Evolutionary conservation across 1,139 yeast genomes (phyloP).

Genomic region (Debaryomyces psychrophilus): DNA sequence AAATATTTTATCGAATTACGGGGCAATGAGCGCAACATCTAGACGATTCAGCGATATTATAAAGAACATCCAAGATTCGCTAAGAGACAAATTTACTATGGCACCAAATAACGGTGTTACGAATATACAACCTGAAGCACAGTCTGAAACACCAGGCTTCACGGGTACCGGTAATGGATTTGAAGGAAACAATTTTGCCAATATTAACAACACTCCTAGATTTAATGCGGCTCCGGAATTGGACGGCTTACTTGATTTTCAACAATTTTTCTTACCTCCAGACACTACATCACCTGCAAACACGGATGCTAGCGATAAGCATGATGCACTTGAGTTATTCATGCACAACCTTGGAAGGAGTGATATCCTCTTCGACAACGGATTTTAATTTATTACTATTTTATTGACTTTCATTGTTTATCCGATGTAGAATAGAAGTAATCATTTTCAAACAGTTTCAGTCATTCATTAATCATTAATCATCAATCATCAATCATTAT

Average conservation of each 20-base stretch:
- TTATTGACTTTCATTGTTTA: neutral
- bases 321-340: constrained; percentile 21
- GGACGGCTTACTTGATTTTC: constrained; percentile 24
- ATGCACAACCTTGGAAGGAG: constrained; percentile 26
- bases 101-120: neutral
- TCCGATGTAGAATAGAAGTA: no score
- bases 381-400: neutral
- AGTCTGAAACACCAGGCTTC: neutral
- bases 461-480: no score
- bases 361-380: constrained; percentile 26
- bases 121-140: neutral
- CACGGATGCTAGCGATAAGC: constrained; percentile 14
- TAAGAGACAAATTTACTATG: constrained; percentile 4
- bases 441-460: no score
- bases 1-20: constrained; percentile 16
- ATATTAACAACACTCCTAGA: neutral
- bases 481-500: no score
- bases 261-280: constrained; percentile 25
- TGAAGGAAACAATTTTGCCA: neutral
- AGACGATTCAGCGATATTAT: constrained; percentile 15
- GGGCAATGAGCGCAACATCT: constrained; percentile 14
- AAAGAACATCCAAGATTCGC: constrained; percentile 15
- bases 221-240: constrained; percentile 13
- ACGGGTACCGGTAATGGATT: neutral
- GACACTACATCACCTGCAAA: constrained; percentile 15